These are phyloP conservation scores for Mortierella polycephala DNA, from an alignment of 371 early-diverging fungal genomes.

Conservation along the genomic window DNA sequence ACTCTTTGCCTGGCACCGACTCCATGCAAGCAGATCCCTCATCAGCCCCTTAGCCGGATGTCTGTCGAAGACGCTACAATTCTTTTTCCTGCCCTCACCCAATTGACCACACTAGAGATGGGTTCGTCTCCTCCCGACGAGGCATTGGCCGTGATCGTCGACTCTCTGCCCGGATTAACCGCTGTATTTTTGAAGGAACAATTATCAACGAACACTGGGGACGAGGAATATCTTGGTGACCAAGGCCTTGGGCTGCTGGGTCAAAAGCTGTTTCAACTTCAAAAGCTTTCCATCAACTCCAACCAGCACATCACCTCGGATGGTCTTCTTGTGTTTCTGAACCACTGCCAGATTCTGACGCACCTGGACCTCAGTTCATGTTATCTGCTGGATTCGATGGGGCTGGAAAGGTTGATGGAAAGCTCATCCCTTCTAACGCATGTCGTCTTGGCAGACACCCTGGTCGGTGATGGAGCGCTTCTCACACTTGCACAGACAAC, in stretches of 20 bases:
- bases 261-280: background rate
- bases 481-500: slow-evolving; percentile 3
- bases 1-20: background rate
- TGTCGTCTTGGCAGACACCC: background rate
- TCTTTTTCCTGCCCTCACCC: background rate
- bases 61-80: background rate
- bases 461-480: background rate
- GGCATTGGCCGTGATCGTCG: background rate
- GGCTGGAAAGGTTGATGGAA: slow-evolving; percentile 1
- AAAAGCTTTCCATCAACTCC: slow-evolving; percentile 2
- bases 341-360: slow-evolving; percentile 1
- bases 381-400: background rate
- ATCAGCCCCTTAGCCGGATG: background rate
- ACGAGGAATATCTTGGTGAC: background rate
- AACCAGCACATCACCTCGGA: slow-evolving; percentile 8
- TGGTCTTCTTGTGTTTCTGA: slow-evolving; percentile 4
- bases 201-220: background rate
- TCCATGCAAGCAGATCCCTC: background rate
- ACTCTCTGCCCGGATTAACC: background rate
- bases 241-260: background rate
- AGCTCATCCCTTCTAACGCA: background rate
- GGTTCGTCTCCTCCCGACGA: slow-evolving; percentile 1
- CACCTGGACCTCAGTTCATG: slow-evolving; percentile 1
- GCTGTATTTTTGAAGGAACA: background rate
- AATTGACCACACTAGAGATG: slow-evolving; percentile 7